These are phyloP conservation scores for Nemania bipapillata DNA, from an alignment of 2,329 filamentous ascomycete genomes.

Conservation along the genomic window DNA sequence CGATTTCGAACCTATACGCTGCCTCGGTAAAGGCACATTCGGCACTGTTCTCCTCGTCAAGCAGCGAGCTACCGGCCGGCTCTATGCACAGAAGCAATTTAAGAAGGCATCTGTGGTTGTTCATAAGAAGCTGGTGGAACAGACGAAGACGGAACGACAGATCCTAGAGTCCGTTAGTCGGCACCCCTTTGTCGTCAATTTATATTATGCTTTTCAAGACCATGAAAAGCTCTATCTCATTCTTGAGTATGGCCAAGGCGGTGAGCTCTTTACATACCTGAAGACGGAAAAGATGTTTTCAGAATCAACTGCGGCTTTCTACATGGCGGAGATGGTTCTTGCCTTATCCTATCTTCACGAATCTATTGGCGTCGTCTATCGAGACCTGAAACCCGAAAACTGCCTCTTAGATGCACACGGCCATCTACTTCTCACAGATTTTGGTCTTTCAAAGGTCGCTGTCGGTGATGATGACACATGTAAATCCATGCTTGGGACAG, in stretches of 20 bases:
- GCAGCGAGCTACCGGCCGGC: conserved; percentile 83
- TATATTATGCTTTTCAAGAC: conserved; percentile 98
- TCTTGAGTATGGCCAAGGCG: conserved; percentile 95
- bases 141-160: conserved; percentile 94
- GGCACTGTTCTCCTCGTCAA: conserved; percentile 94
- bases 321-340: conserved; percentile 98
- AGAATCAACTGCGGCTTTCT: conserved; percentile 89
- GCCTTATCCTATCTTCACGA: conserved; percentile 93
- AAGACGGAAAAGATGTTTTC: conserved; percentile 94
- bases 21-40: conserved; percentile 94
- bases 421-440: conserved; percentile 93
- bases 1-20: conserved; percentile 90
- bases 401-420: conserved; percentile 91
- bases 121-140: conserved; percentile 94
- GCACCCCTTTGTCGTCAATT: conserved; percentile 96
- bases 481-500: conserved; percentile 91
- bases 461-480: conserved; percentile 76
- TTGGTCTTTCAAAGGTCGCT: conserved; percentile 94
- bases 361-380: conserved; percentile 92
- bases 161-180: conserved; percentile 96
- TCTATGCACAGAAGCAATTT: conserved; percentile 98
- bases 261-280: conserved; percentile 95
- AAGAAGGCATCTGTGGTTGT: conserved; percentile 95
- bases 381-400: conserved; percentile 97
- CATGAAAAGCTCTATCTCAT: conserved; percentile 97